A percentile compares a stretch with the other conserved stretches of the same genome.
phyloP scores from a whole-genome alignment of 371 early-diverging fungal species.

The Coemansia sp. region DNA sequence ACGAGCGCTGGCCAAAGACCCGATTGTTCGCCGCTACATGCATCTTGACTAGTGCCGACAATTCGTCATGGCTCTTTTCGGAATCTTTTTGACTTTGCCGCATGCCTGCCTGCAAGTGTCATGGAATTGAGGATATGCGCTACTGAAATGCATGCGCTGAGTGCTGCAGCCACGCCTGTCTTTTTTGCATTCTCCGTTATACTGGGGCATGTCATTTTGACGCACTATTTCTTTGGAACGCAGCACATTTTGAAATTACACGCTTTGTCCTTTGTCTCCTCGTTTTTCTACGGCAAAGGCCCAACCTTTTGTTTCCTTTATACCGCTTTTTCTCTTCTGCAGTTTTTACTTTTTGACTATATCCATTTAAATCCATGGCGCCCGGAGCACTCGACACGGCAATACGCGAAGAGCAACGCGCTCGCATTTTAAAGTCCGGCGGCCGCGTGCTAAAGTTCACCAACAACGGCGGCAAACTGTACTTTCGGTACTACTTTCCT shows the following conservation, averaged over 20 bases:
- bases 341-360: neutral
- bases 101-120: neutral
- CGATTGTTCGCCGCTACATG: constrained; percentile 21
- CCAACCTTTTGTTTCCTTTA: neutral
- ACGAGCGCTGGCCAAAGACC: constrained; percentile 18
- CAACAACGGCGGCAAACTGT: constrained; percentile 41
- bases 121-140: too few relatives aligned
- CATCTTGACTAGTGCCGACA: neutral
- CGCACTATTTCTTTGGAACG: neutral
- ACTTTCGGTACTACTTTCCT: constrained; percentile 45
- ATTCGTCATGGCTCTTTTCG: neutral
- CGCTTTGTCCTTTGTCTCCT: constrained; percentile 1
- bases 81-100: neutral
- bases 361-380: neutral
- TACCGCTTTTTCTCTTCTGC: neutral
- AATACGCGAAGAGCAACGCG: constrained; percentile 37
- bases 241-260: neutral
- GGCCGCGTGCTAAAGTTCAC: constrained; percentile 48
- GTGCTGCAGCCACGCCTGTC: neutral
- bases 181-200: neutral
- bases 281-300: neutral
- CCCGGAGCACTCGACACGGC: neutral
- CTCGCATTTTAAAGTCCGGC: constrained; percentile 26
- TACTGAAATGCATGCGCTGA: neutral
- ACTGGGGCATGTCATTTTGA: neutral